Percentiles rank a stretch among this genome's conserved stretches.
Conservation (phyloP, 2,329 filamentous ascomycete species). For the Aspergillus novofumigatus region DNA sequence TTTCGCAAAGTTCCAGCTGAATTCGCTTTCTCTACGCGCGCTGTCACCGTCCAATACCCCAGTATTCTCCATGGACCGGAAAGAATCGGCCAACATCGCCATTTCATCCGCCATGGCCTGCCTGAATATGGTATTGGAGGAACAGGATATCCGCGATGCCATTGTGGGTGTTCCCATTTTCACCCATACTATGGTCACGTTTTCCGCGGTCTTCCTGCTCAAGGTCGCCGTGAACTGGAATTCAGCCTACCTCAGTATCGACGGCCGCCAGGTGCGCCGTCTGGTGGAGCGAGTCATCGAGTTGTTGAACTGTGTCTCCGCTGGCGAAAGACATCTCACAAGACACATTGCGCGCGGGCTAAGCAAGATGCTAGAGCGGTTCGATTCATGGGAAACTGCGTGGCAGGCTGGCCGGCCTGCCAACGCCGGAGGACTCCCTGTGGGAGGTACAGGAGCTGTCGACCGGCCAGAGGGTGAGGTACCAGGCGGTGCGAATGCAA, state of each 20-base stretch:
- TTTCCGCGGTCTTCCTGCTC: slow-evolving; percentile 43
- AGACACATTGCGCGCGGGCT: slow-evolving; percentile 40
- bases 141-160: slow-evolving; percentile 46
- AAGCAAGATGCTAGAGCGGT: slow-evolving; percentile 40
- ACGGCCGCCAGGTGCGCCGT: slow-evolving; percentile 35
- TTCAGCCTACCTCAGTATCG: slow-evolving; percentile 38
- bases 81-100: slow-evolving; percentile 43
- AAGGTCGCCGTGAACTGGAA: slow-evolving; percentile 45
- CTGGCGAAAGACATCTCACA: slow-evolving; percentile 40
- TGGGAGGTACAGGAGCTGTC: slow-evolving; percentile 7
- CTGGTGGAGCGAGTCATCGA: slow-evolving; percentile 39
- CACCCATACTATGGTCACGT: slow-evolving; percentile 45
- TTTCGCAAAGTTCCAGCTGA: slow-evolving; percentile 52
- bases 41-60: slow-evolving; percentile 42
- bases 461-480: slow-evolving; percentile 24
- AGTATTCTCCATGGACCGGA: slow-evolving; percentile 42
- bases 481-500: slow-evolving; percentile 39
- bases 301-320: slow-evolving; percentile 37
- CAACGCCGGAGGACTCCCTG: slow-evolving; percentile 6
- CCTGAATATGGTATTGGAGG: slow-evolving; percentile 46
- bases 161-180: slow-evolving; percentile 47
- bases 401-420: slow-evolving; percentile 19
- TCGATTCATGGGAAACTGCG: slow-evolving; percentile 37
- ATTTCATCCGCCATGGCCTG: slow-evolving; percentile 47
- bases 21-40: slow-evolving; percentile 40